Evolutionary conservation across 176 grass and related monocot genomes (phyloP), one percentile per base, ranked within the genome.

Genomic region (Melocanna baccifera): DNA sequence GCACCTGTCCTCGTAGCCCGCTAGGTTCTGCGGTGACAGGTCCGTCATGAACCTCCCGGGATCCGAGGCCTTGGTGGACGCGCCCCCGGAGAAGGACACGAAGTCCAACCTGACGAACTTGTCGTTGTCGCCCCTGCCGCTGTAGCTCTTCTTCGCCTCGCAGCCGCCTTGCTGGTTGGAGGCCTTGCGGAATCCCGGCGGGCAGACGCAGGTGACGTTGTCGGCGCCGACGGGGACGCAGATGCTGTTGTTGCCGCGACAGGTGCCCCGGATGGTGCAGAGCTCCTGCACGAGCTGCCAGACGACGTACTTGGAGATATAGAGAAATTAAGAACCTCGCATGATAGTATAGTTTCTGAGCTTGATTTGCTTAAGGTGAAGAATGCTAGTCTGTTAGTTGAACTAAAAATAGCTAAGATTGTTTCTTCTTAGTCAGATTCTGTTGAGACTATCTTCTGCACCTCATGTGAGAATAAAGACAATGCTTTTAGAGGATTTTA

Each of bases 101-200:
- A 90, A 97, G 83, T 97, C 95, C 86, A 97, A 22, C 50, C 83
- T 66, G 36, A 94, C 68, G 70, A 97, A 97, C 81, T 88, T 89
- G 86, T 76, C 78, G 86, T 43, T 66, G 84, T 14, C 1, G n/a
- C 45, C 52, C 8, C 20, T 34, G 66, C 22, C 14, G 18, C 51
- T 58, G 66, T 55, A 82, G 6, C 6, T 91, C 2, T 2, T 11
- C 87, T 87, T 94, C 26, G 74, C 58, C 9, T 1, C 55, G 90
- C 90, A 92, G 77, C 41, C 30, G 29, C 0, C 51, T 0, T 15
- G 19, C 46, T 48, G 46, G 46, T 48, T 22, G 9, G 51, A 43
- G 61, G 18, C 0, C 7, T 70, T 63, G 37, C 22, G 67, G 90
- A 85, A 97, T 11, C 95, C 95, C 46, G 95, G 95, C 76, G 95